Base-by-base conservation (phyloP, 306 rosid genomes). In the Dalbergia oliveri region DNA sequence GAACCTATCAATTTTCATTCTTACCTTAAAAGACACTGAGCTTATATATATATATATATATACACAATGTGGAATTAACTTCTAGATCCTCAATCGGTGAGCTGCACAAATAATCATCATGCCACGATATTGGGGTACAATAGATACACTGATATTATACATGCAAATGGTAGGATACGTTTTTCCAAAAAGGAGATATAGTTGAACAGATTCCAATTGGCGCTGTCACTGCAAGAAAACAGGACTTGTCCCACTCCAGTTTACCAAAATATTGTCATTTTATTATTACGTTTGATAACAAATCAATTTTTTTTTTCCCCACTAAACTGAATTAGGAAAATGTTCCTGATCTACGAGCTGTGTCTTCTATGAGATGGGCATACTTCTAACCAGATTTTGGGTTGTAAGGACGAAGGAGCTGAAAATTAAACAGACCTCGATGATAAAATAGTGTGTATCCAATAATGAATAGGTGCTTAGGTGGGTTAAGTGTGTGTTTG, bases 1-100 rank as follows among this genome's bases (percentile, higher is more conserved):
- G 18, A 77, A 59, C 61, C 69, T 57, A 78, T 65, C 19, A 77
- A 14, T 66, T 66, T 77, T 39, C 69, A 15, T 57, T 67, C 14
- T 67, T 77, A 77, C 65, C 81, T 66, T 66, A 39, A 54, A 65
- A 54, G 66, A 21, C 51, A 56, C 57, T 37, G 8, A 56, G 21
- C 12, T 12, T 16, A 43, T 66, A 34, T 41, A 13, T 13, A 44
- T 63, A 50, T 33, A n/a, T n/a, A n/a, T n/a, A n/a, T n/a, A 16
- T 75, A 33, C 33, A 33, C 37, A 49, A 54, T 26, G 5, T 9
- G 9, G 4, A 65, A 34, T 5, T 19, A 60, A 33, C 6, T 13
- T 41, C 21, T 56, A 39, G 14, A 60, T 13, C 31, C 59, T 74
- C 14, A 60, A 31, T 23, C 16, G 72, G 16, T 57, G 39, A 72